These are phyloP conservation scores for Colletotrichum tamarilloi DNA, from an alignment of 2,329 filamentous ascomycete species.

Conservation along the genomic window DNA sequence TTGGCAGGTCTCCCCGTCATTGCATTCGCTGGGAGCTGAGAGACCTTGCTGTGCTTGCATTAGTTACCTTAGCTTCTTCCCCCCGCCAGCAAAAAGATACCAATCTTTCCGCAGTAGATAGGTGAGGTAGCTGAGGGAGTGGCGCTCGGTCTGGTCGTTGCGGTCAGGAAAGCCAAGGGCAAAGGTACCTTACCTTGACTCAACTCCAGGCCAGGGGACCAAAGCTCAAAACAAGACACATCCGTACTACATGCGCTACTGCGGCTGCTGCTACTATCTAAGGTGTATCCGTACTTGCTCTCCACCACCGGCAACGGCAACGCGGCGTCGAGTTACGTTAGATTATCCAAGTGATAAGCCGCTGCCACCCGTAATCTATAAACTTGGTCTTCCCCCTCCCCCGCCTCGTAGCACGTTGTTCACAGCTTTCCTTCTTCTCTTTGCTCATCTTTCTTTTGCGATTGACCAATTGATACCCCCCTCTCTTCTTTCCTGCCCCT, in stretches of 20 bases:
- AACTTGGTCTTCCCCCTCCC: conserved; percentile 22
- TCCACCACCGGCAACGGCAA: conserved; percentile 11
- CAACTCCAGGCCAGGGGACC: conserved; percentile 23
- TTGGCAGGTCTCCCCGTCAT: conserved; percentile 15
- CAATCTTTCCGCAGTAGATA: neutral
- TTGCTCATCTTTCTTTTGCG: neutral
- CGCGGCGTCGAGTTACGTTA: neutral
- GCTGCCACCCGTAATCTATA: conserved; percentile 35
- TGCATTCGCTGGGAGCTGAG: neutral
- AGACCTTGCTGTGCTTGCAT: neutral
- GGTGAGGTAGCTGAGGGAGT: neutral
- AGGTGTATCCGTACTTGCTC: neutral
- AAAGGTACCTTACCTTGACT: conserved; percentile 15
- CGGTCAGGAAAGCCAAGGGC: neutral
- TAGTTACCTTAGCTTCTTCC: neutral
- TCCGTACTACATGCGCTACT: conserved; percentile 1
- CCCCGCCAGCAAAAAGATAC: conserved; percentile 4
- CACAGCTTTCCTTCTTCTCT: neutral
- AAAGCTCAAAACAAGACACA: conserved; percentile 19
- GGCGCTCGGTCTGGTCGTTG: conserved; percentile 14
- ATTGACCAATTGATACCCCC: conserved; percentile 21
- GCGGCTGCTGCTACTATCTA: neutral
- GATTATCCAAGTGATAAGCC: conserved; percentile 27
- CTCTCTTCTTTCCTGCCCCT: neutral
- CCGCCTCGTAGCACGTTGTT: neutral